Percentiles rank a stretch among this genome's conserved stretches.
Evolutionary conservation across 345 rosid species (phyloP).

Genomic region (Salix koriyanagi): DNA sequence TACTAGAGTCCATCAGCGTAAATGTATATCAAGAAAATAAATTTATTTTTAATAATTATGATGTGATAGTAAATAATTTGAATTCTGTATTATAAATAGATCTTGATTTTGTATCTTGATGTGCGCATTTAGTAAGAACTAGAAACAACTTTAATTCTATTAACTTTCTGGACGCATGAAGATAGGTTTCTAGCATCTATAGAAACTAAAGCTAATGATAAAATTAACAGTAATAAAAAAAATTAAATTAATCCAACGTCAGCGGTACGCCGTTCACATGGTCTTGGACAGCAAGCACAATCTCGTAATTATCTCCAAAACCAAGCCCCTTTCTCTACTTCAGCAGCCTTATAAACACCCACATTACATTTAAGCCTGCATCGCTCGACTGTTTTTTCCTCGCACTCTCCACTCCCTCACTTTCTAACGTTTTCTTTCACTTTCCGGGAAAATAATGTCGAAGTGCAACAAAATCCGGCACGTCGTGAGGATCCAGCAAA

Average conservation of each 20-base stretch:
- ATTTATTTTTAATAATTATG: no score
- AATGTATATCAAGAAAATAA: no score
- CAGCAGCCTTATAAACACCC: not conserved
- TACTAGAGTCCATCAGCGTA: no score
- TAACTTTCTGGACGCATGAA: no score
- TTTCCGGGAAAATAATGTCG: conserved; percentile 28
- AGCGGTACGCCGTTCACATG: conserved; percentile 7
- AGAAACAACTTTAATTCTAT: no score
- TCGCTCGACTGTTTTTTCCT: not conserved
- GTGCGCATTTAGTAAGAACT: no score
- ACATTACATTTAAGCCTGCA: not conserved
- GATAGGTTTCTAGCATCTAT: no score
- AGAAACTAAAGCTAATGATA: no score
- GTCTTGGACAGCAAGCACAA: not conserved
- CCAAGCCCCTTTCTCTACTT: conserved; percentile 3
- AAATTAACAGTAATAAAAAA: not conserved
- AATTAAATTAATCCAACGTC: not conserved
- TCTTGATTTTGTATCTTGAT: no score
- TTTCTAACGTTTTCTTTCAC: conserved; percentile 18
- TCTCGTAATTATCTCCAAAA: conserved; percentile 14
- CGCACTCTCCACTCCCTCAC: not conserved
- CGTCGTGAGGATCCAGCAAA: conserved; percentile 73
- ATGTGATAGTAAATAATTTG: no score
- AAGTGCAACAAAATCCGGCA: conserved; percentile 58
- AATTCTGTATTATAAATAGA: no score